Evolutionary conservation across 73 alveolate genomes (phyloP), one percentile per base, ranked within the genome.

Genomic region (Paramecium pentaurelia): DNA sequence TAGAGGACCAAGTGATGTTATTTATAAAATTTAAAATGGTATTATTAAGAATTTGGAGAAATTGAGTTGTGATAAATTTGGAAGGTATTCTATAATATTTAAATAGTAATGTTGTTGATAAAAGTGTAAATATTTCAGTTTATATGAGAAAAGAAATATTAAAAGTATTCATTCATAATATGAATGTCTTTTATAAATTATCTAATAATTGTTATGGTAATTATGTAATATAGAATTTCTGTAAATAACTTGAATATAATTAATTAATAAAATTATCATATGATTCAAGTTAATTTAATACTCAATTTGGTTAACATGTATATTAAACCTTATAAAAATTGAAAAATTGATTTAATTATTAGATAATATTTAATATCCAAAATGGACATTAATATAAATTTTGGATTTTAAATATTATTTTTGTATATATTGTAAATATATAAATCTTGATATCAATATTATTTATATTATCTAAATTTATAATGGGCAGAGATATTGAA

Each of bases 191-290:
- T 34, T 64, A 64, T 64, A 64, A 64, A 34, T 64, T 64, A 64
- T 64, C 84, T 64, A 64, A 64, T 64, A 64, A 64, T 64, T 64
- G 84, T 34, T 64, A 64, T 64, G 84, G 84, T 32, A 64, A 64
- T 64, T 64, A 64, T 64, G 84, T 64, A 11, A 64, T 64, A 1
- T 64, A 64, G 84, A 64, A 64, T 28, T 64, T 64, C 47, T 64
- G 84, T 27, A 64, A 64, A 14, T 64, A 64, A 18, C 84, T 64
- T 64, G 84, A 64, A 32, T 34, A 25, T 25, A 64, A 64, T 32
- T 64, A 64, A 64, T 27, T 64, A n/a, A 25, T 32, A 32, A 32
- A 28, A 28, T 64, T 64, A 64, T 64, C 42, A 64, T 64, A 32
- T 64, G 84, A 64, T 64, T 64, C 84, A 64, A 64, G 27, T 64